These are phyloP conservation scores for Dendrocalamus latiflorus DNA, from an alignment of 202 grass and related monocot species.

Conservation along the genomic window DNA sequence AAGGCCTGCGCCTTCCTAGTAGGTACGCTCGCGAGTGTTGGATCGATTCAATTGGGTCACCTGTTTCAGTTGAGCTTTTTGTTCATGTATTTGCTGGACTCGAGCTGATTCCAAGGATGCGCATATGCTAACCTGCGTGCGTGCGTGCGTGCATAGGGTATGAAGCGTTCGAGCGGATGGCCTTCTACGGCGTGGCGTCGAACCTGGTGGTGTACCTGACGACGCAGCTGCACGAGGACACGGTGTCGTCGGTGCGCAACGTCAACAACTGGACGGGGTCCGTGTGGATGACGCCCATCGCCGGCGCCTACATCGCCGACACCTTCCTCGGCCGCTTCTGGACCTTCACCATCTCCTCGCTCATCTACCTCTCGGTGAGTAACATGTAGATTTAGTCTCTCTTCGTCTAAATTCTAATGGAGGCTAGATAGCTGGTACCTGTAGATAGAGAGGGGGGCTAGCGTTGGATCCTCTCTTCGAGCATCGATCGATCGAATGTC, in stretches of 20 bases:
- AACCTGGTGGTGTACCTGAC: conserved; percentile 86
- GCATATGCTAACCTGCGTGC: background rate
- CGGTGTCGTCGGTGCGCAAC: conserved; percentile 63
- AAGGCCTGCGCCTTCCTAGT: conserved; percentile 72
- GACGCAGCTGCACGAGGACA: conserved; percentile 56
- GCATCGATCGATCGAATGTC: background rate
- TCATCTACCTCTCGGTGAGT: conserved; percentile 69
- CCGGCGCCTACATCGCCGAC: conserved; percentile 69
- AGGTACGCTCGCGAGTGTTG: no score
- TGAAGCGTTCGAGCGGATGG: conserved; percentile 84
- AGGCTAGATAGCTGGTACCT: background rate
- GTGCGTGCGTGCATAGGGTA: conserved; percentile 31
- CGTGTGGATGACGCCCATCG: conserved; percentile 77
- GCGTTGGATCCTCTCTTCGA: background rate
- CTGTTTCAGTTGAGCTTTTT: no score
- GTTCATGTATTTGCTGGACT: no score
- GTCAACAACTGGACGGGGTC: conserved; percentile 82
- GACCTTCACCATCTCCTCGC: conserved; percentile 75
- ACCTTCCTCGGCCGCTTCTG: conserved; percentile 71
- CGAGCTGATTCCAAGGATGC: no score
- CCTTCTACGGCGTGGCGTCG: conserved; percentile 73
- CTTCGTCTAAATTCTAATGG: background rate
- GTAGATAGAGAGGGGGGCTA: background rate
- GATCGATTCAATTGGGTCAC: no score
- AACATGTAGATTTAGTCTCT: no score